A percentile compares a stretch with the other conserved stretches of the same genome.
These are phyloP conservation scores for Inga oerstediana DNA, from an alignment of 306 rosid genomes.

Conservation along the genomic window DNA sequence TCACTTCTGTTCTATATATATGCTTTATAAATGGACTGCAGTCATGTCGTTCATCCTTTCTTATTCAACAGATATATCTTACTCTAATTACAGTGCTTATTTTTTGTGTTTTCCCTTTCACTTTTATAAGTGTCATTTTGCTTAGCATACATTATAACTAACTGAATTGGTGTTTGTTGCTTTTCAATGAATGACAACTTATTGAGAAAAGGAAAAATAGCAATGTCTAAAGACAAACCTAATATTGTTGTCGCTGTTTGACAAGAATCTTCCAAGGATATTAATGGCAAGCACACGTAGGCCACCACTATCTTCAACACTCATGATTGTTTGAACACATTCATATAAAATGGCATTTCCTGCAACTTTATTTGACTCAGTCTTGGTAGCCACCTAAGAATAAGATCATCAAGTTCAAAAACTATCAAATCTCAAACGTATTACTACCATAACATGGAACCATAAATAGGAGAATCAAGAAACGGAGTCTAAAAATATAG, in stretches of 20 bases:
- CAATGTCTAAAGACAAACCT: conserved; percentile 57
- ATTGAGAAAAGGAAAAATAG: conserved; percentile 14
- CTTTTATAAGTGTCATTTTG: conserved; percentile 1
- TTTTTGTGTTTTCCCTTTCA: conserved; percentile 8
- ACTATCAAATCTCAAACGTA: not conserved
- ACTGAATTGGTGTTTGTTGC: not conserved
- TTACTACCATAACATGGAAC: not conserved
- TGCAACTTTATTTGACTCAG: conserved; percentile 96
- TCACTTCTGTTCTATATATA: not conserved
- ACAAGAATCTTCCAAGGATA: conserved; percentile 95
- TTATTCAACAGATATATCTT: conserved; percentile 26
- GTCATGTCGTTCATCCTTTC: conserved; percentile 16
- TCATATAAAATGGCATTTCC: conserved; percentile 96
- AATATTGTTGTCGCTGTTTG: conserved; percentile 96
- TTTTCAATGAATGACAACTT: conserved; percentile 4
- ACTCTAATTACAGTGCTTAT: conserved; percentile 10
- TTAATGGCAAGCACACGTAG: conserved; percentile 97
- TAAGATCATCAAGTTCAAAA: conserved; percentile 33
- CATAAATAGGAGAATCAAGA: conserved; percentile 15
- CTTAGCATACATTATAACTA: conserved; percentile 11
- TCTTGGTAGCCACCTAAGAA: conserved; percentile 93
- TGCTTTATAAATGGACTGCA: conserved; percentile 10
- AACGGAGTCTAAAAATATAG: conserved; percentile 6
- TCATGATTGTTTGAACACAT: conserved; percentile 98
- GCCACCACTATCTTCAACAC: conserved; percentile 95